Percentiles rank a stretch among this genome's conserved stretches.
phyloP scores from a whole-genome alignment of 305 asterid genomes.

The Caryopteris hybrid region DNA sequence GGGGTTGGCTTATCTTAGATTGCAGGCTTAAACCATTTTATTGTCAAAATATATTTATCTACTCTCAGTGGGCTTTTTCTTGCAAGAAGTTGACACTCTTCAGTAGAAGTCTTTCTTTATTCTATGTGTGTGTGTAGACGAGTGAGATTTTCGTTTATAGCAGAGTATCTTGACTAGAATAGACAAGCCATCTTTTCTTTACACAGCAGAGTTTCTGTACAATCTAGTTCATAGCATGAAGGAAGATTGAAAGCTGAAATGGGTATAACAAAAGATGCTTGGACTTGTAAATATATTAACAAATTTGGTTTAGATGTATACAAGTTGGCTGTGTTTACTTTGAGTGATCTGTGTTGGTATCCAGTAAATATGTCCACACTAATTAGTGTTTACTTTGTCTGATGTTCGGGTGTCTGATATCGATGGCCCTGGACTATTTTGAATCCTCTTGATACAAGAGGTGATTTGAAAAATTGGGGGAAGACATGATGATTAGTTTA shows the following conservation, averaged over 20 bases:
- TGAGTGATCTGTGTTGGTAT: too few species aligned
- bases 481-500: too few species aligned
- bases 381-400: too few species aligned
- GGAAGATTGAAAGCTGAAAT: neutral
- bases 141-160: neutral
- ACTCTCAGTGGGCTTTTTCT: constrained; percentile 33
- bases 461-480: too few species aligned
- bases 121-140: neutral
- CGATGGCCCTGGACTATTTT: too few species aligned
- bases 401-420: too few species aligned
- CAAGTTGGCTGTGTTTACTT: too few species aligned
- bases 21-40: constrained; percentile 17
- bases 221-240: neutral
- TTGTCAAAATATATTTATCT: constrained; percentile 24
- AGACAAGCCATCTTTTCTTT: neutral
- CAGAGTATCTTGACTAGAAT: neutral
- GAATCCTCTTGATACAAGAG: too few species aligned
- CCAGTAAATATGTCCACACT: too few species aligned
- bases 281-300: neutral
- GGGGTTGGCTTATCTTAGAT: constrained; percentile 9
- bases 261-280: neutral
- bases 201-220: neutral
- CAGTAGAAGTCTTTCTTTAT: too few species aligned
- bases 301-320: neutral
- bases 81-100: too few species aligned